Conservation (phyloP, 2,329 filamentous ascomycete species). For the Curvularia sp. region DNA sequence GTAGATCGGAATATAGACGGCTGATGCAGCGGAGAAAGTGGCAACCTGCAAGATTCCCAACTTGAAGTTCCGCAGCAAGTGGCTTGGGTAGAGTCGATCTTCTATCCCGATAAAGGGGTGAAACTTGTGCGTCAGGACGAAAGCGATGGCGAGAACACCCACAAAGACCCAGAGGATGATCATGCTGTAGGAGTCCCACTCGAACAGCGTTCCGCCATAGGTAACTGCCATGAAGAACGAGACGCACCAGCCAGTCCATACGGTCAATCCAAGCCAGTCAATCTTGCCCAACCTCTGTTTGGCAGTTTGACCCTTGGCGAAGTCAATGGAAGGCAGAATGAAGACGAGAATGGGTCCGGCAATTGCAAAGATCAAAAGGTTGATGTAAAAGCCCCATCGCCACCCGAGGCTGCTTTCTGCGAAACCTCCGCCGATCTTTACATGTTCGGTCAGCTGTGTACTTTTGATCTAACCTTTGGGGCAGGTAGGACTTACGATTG, state of each 20-base stretch:
- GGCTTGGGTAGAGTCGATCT: constrained; percentile 58
- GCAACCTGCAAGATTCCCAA: constrained; percentile 1
- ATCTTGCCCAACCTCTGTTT: constrained; percentile 3
- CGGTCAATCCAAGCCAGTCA: constrained; percentile 50
- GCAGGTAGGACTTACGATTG: not conserved
- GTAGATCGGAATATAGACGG: constrained; percentile 23
- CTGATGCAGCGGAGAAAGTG: not conserved
- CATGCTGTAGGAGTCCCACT: constrained; percentile 54
- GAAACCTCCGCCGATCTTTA: constrained; percentile 1
- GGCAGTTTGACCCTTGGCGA: not conserved
- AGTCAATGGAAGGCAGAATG: constrained; percentile 9
- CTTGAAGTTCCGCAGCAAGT: constrained; percentile 49
- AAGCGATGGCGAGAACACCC: constrained; percentile 52
- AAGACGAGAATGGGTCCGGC: constrained; percentile 43
- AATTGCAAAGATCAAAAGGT: constrained; percentile 37
- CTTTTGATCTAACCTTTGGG: not conserved
- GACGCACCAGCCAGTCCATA: constrained; percentile 48
- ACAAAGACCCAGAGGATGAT: constrained; percentile 58
- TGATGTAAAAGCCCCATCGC: constrained; percentile 32
- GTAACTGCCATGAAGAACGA: constrained; percentile 57
- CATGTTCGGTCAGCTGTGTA: not conserved
- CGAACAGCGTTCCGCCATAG: constrained; percentile 59
- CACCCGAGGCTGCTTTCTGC: constrained; percentile 4
- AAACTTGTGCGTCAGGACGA: constrained; percentile 56
- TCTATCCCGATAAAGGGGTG: constrained; percentile 54